Base-by-base conservation (phyloP, 139 green algal genomes). In the Volvox reticuliferus region DNA sequence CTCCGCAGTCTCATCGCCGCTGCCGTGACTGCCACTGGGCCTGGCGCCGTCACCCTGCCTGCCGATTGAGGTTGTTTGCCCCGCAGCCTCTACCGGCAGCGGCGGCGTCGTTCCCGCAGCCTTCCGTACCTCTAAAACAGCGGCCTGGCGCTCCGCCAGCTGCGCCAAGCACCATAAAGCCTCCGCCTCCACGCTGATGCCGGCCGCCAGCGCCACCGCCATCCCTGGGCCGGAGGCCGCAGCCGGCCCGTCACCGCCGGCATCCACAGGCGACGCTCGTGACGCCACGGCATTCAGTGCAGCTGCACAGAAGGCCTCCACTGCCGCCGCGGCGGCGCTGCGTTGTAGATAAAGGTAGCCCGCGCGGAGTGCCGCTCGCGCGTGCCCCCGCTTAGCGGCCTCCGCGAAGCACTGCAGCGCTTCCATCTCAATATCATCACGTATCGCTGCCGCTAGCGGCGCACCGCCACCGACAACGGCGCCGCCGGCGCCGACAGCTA, bases 91-190 rank as follows among this genome's bases (percentile, higher is more conserved):
- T 55, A n/a, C 81, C 81, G 81, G 16, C 81, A 62, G 17, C 81
- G 55, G 3, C 30, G 81, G 9, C 81, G 0, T 2, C 61, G 81
- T 12, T 20, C 12, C 50, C 79, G 79, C 63, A 12, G 33, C 82
- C 18, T 73, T 77, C 12, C 55, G 73, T 12, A 30, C 86, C 86
- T 90, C 86, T 32, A 90, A 24, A 50, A 90, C 86, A 12, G 73
- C 73, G 1, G 71, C 73, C 86, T 90, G 86, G 22, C 86, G 30
- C 86, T 90, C 86, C 71, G 86, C 86, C n/a, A 90, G 30, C 73
- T 90, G 86, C 50, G 86, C 86, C n/a, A 90, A 55, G 73, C 86
- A 90, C 86, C 86, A 90, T n/a, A 90, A 21, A 21, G 71, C 86
- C 69, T 90, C 86, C n/a, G 73, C 73, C 86, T 90, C 86, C 44